phyloP scores from a whole-genome alignment of 1,139 yeast genomes.

The Lodderomyces metapsilosis region DNA sequence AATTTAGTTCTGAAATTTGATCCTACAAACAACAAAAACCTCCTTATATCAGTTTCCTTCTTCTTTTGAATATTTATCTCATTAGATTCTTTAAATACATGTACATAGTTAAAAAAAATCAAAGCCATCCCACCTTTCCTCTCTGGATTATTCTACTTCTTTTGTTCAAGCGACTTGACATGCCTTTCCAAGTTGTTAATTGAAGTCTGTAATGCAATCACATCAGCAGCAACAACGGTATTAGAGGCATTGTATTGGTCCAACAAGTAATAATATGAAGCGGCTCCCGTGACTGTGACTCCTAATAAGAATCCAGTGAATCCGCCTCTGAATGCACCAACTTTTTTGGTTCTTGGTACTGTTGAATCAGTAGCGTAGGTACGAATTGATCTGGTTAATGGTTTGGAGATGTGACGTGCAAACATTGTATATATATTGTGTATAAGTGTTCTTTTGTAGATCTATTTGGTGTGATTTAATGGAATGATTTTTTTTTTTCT shows the following conservation, averaged over 20 bases:
- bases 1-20: constrained; percentile 19
- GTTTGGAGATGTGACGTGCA: constrained; percentile 21
- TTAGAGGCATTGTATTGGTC: constrained; percentile 77
- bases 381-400: constrained; percentile 21
- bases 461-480: not conserved
- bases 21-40: too few species aligned
- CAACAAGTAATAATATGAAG: constrained; percentile 72
- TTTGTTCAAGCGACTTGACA: constrained; percentile 53
- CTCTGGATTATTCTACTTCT: constrained; percentile 20
- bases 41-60: too few species aligned
- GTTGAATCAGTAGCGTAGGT: constrained; percentile 19
- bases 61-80: constrained; percentile 2
- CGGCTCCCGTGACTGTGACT: constrained; percentile 69
- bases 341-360: constrained; percentile 28
- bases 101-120: too few species aligned
- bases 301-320: constrained; percentile 77
- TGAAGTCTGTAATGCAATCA: constrained; percentile 65
- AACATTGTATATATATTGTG: constrained; percentile 4
- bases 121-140: not conserved
- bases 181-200: constrained; percentile 67
- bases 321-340: constrained; percentile 68
- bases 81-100: not conserved
- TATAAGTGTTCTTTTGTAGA: not conserved
- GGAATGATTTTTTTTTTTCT: constrained; percentile 16
- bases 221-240: constrained; percentile 71